Conservation (phyloP, 768 basidiomycete genomes). For the Kondoa subrosea region DNA sequence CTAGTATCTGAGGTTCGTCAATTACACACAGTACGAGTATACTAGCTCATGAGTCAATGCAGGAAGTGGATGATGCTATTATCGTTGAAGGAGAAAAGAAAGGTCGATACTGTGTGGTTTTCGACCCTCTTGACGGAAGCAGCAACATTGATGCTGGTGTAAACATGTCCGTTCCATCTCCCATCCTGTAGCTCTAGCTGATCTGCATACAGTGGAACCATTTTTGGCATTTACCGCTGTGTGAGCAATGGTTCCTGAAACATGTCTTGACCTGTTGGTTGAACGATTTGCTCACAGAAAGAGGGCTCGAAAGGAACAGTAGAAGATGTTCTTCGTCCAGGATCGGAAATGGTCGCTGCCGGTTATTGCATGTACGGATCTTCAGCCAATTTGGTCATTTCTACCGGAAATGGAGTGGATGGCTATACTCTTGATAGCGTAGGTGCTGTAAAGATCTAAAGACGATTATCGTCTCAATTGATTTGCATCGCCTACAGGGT, state of each 20-base stretch:
- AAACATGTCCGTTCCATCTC: conserved; percentile 49
- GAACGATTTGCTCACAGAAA: conserved; percentile 36
- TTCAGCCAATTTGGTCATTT: conserved; percentile 86
- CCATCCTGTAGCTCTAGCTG: not conserved
- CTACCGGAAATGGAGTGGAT: conserved; percentile 88
- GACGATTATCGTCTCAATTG: not conserved
- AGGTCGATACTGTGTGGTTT: conserved; percentile 92
- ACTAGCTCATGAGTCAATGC: not conserved
- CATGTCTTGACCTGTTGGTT: not conserved
- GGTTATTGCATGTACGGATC: conserved; percentile 54
- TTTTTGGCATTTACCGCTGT: conserved; percentile 88
- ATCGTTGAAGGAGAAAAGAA: conserved; percentile 58
- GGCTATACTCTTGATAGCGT: conserved; percentile 89
- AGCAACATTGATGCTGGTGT: conserved; percentile 98
- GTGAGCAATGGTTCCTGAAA: conserved; percentile 34
- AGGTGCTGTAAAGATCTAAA: conserved; percentile 9
- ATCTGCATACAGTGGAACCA: conserved; percentile 44
- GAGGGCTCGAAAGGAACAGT: conserved; percentile 63
- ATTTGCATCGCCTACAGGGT: conserved; percentile 36
- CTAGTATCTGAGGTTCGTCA: conserved; percentile 82
- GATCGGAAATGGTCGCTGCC: conserved; percentile 79
- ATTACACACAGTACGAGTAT: conserved; percentile 26
- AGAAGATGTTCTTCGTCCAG: conserved; percentile 78
- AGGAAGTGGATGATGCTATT: conserved; percentile 55
- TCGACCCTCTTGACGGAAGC: conserved; percentile 89